Conservation (phyloP, 352 stramenopile genomes). For the Globisporangium cylindrosporum region DNA sequence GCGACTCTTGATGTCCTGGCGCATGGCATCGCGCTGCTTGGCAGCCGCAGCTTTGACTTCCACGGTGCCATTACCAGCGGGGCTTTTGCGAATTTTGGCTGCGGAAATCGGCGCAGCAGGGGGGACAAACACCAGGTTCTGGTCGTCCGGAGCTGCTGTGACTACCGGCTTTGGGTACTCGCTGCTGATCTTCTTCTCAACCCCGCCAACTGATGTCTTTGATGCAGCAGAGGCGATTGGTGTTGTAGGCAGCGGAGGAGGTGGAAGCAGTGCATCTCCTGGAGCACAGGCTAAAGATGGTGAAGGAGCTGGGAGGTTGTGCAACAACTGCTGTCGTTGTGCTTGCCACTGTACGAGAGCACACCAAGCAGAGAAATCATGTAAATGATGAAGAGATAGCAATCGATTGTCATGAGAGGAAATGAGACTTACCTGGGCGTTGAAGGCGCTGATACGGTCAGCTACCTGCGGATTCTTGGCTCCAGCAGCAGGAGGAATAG, state of each 20-base stretch:
- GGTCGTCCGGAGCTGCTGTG: not conserved
- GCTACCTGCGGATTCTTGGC: constrained; percentile 10
- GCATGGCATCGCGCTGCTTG: constrained; percentile 23
- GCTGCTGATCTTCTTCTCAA: not conserved
- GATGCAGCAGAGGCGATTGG: constrained; percentile 12
- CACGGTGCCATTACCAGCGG: not conserved
- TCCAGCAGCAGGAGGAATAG: not conserved
- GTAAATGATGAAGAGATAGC: not conserved
- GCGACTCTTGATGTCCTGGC: constrained; percentile 34
- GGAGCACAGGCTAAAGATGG: constrained; percentile 7
- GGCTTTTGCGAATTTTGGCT: constrained; percentile 1
- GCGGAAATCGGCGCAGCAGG: not conserved
- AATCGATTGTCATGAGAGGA: not conserved
- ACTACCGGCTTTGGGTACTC: constrained; percentile 19
- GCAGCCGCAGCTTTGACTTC: constrained; percentile 13
- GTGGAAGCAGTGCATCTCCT: not conserved
- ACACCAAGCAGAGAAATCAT: not conserved
- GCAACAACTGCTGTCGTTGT: constrained; percentile 37
- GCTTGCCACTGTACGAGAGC: constrained; percentile 35
- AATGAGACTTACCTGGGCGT: constrained; percentile 33
- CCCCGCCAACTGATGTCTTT: not conserved
- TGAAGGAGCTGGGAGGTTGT: constrained; percentile 20
- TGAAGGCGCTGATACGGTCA: constrained; percentile 59
- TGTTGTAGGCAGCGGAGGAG: constrained; percentile 10
- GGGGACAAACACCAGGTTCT: constrained; percentile 8